Conservation (phyloP, 441 rosid species). For the Adansonia gregorii region DNA sequence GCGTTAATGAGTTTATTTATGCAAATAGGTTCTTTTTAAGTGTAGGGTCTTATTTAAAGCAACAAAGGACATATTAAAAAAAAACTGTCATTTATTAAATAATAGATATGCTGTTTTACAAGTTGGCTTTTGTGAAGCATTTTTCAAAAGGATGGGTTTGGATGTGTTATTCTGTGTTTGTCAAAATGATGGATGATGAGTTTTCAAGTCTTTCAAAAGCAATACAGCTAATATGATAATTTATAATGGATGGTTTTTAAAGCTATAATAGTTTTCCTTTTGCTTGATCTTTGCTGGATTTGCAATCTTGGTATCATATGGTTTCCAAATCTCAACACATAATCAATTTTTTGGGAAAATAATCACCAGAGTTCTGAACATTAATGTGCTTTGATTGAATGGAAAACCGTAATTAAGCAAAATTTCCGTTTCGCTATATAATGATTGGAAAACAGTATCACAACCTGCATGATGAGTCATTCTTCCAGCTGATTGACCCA, state of each 20-base stretch:
- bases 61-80: slow-evolving; percentile 24
- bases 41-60: slow-evolving; percentile 31
- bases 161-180: slow-evolving; percentile 22
- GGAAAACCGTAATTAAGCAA: not conserved
- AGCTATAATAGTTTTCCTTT: not conserved
- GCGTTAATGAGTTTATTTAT: slow-evolving; percentile 29
- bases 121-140: not conserved
- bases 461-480: not conserved
- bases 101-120: slow-evolving; percentile 14
- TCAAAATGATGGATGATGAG: slow-evolving; percentile 27
- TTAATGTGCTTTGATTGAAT: not conserved
- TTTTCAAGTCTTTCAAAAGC: slow-evolving; percentile 13
- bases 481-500: not conserved
- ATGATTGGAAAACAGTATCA: slow-evolving; percentile 8
- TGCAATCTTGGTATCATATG: slow-evolving; percentile 20
- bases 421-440: not conserved
- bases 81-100: slow-evolving; percentile 16
- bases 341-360: slow-evolving; percentile 2
- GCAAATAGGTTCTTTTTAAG: not conserved
- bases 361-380: not conserved
- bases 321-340: slow-evolving; percentile 16
- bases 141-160: slow-evolving; percentile 9
- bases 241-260: not conserved
- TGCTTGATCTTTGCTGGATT: slow-evolving; percentile 12
- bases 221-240: slow-evolving; percentile 27